Percentiles rank a stretch among this genome's conserved stretches.
Conservation (phyloP, 1,284 basidiomycete species). For the Lentinula novae-zelandiae region DNA sequence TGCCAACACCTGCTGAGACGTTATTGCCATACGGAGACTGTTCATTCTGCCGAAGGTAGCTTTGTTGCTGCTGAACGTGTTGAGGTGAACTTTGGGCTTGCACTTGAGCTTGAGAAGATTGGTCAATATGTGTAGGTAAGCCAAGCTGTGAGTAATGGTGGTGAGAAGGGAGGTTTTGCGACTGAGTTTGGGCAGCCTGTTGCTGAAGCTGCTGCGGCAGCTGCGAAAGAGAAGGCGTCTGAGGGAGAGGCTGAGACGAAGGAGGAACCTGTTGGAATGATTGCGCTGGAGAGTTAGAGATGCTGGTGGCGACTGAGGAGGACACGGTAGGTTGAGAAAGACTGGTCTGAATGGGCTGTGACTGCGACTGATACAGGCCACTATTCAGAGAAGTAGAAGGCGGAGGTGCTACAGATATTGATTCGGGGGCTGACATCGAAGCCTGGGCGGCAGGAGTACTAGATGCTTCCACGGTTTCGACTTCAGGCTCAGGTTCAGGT, state of each 20-base stretch:
- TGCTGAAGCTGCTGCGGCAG: conserved; percentile 8
- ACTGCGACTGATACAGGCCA: conserved; percentile 4
- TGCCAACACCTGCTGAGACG: background rate
- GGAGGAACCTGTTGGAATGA: background rate
- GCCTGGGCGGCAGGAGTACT: conserved; percentile 19
- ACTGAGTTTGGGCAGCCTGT: conserved; percentile 5
- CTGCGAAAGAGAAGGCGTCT: conserved; percentile 2
- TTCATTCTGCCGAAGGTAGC: conserved; percentile 69
- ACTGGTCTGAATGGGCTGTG: conserved; percentile 5
- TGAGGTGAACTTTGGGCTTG: conserved; percentile 19
- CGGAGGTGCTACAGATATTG: background rate
- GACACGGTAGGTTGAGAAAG: conserved; percentile 10
- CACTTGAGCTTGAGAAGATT: conserved; percentile 28
- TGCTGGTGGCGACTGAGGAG: background rate
- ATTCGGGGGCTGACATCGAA: conserved; percentile 18
- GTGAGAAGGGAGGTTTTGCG: conserved; percentile 6
- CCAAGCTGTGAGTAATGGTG: conserved; percentile 9
- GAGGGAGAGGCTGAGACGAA: background rate
- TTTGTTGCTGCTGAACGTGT: conserved; percentile 24
- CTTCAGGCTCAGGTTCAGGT: conserved; percentile 14
- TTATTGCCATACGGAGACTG: conserved; percentile 45
- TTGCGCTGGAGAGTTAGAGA: background rate
- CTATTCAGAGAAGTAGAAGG: conserved; percentile 2
- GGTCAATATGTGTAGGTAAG: conserved; percentile 29
- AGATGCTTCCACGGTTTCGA: conserved; percentile 19